These are phyloP conservation scores for Coniochaeta sp. DNA, from an alignment of 2,329 filamentous ascomycete species.

Conservation along the genomic window DNA sequence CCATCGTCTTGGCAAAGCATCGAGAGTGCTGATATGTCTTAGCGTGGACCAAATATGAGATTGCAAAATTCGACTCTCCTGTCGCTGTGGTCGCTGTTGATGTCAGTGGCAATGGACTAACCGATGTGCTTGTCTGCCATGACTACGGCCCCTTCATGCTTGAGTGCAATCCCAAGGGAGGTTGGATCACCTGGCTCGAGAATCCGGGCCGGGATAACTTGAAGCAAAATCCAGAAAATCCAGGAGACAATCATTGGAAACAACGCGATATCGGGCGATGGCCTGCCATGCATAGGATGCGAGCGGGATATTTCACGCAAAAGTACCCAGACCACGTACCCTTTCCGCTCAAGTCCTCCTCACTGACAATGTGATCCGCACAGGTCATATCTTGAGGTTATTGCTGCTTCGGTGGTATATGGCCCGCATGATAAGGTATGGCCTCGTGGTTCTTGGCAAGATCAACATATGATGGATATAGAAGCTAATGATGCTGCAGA, in stretches of 20 bases:
- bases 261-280: background rate
- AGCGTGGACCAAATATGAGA: conserved; percentile 1
- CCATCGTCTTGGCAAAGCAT: background rate
- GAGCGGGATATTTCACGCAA: background rate
- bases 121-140: background rate
- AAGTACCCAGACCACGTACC: background rate
- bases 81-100: background rate
- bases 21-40: background rate
- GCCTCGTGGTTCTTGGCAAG: no score
- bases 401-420: background rate
- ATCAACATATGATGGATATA: background rate
- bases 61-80: conserved; percentile 1
- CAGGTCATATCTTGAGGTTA: background rate
- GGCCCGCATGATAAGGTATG: background rate
- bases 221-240: background rate
- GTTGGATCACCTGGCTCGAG: conserved; percentile 1
- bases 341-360: background rate
- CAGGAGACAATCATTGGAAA: conserved; percentile 1
- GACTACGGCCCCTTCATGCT: conserved; percentile 1
- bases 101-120: background rate
- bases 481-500: background rate
- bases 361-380: background rate
- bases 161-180: background rate
- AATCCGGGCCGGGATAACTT: background rate
- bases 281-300: conserved; percentile 1